These are phyloP conservation scores for Raddia distichophylla DNA, from an alignment of 176 grass and related monocot species.

Conservation along the genomic window DNA sequence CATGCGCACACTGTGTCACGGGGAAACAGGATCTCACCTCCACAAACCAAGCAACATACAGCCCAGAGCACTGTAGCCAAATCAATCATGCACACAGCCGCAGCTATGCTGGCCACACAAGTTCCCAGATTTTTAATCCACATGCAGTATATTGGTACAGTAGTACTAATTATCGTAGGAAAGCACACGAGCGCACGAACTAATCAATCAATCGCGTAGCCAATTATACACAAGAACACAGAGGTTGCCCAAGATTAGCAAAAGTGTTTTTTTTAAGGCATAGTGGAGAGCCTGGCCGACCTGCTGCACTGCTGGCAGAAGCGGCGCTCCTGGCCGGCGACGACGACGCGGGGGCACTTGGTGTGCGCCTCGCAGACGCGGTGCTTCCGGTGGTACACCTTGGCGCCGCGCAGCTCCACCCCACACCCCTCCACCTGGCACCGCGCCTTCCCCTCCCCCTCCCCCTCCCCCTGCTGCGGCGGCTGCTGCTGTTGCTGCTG, in stretches of 20 bases:
- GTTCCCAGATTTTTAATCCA: background rate
- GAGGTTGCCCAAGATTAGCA: background rate
- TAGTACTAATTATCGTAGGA: background rate
- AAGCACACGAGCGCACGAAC: background rate
- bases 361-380: constrained; percentile 67
- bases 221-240: background rate
- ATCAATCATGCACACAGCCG: background rate
- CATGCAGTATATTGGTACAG: background rate
- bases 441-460: constrained; percentile 22
- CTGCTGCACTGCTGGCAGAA: constrained; percentile 81
- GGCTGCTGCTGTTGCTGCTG: background rate
- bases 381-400: constrained; percentile 73
- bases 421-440: constrained; percentile 71
- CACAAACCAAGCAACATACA: background rate
- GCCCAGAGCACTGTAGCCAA: background rate
- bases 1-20: background rate
- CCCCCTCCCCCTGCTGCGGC: background rate
- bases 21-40: background rate
- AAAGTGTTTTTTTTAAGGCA: background rate
- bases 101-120: background rate
- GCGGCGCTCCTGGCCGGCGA: constrained; percentile 59
- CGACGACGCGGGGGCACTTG: constrained; percentile 56
- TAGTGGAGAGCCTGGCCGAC: constrained; percentile 3
- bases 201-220: no score
- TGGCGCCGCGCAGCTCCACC: constrained; percentile 48